phyloP scores from a whole-genome alignment of 2,329 filamentous ascomycete species.

The Davidsoniella virescens region DNA sequence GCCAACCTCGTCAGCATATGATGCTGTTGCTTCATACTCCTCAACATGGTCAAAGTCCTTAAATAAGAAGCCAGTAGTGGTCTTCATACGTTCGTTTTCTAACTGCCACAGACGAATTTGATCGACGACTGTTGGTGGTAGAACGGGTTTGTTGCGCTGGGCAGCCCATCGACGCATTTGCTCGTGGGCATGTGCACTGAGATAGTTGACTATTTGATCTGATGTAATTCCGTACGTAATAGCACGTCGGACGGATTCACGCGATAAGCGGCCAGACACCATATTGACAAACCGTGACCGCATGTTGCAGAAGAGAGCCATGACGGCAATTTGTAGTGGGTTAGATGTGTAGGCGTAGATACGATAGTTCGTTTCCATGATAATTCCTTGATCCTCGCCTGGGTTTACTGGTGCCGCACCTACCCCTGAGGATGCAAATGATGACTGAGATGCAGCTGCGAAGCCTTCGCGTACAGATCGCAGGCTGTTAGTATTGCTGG shows the following conservation, averaged over 20 bases:
- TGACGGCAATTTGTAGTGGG: conserved; percentile 82
- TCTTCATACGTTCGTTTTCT: conserved; percentile 85
- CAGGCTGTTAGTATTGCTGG: conserved; percentile 58
- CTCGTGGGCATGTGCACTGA: conserved; percentile 83
- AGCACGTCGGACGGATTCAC: conserved; percentile 72
- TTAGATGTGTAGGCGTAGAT: conserved; percentile 94
- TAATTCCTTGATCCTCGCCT: conserved; percentile 54
- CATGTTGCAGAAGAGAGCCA: conserved; percentile 76
- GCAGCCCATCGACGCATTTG: conserved; percentile 63
- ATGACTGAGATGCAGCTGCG: conserved; percentile 38
- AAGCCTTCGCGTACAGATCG: conserved; percentile 54
- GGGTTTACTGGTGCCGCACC: conserved; percentile 30
- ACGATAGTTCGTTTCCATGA: conserved; percentile 95
- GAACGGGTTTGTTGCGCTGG: conserved; percentile 46
- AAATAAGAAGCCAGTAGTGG: conserved; percentile 71
- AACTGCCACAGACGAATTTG: conserved; percentile 97
- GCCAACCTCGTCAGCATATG: conserved; percentile 79
- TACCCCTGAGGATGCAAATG: conserved; percentile 24
- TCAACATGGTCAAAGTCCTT: conserved; percentile 61
- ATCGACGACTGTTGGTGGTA: conserved; percentile 91
- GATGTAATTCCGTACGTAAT: conserved; percentile 84
- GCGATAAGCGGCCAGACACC: conserved; percentile 79
- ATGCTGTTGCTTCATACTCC: conserved; percentile 54
- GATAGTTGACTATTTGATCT: conserved; percentile 87
- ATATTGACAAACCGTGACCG: conserved; percentile 88